Conservation (phyloP, 2,329 filamentous ascomycete genomes). For the Metarhizium humberi region DNA sequence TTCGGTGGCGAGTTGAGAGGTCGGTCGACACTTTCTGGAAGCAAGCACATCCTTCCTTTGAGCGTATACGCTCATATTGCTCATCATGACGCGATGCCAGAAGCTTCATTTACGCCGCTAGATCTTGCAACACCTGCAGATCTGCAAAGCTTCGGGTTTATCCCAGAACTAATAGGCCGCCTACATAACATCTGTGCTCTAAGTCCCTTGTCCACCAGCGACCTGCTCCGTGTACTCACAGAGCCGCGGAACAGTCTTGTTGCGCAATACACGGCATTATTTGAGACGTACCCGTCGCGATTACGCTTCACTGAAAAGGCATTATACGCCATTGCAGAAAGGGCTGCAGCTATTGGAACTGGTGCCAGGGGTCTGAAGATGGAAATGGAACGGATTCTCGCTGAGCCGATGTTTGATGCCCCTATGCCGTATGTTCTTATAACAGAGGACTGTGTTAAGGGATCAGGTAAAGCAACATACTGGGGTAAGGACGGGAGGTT, state of each 20-base stretch:
- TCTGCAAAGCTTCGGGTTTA: conserved; percentile 79
- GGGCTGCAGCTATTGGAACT: conserved; percentile 53
- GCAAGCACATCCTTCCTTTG: conserved; percentile 53
- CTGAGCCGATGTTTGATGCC: conserved; percentile 74
- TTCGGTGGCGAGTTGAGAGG: conserved; percentile 76
- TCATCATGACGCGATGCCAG: conserved; percentile 34
- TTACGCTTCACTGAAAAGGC: conserved; percentile 76
- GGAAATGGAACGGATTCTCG: conserved; percentile 69
- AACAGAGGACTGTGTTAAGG: conserved; percentile 58
- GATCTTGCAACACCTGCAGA: conserved; percentile 69
- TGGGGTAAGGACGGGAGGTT: conserved; percentile 63
- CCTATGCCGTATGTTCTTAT: conserved; percentile 69
- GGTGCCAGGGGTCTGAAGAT: conserved; percentile 73
- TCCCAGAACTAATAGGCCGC: conserved; percentile 91
- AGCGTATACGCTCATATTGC: conserved; percentile 49
- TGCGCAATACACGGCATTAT: conserved; percentile 81
- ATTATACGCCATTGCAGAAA: conserved; percentile 68
- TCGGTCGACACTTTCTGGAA: conserved; percentile 36
- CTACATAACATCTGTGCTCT: conserved; percentile 85
- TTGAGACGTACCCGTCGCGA: conserved; percentile 69
- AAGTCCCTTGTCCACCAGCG: conserved; percentile 56
- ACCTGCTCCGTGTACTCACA: conserved; percentile 79
- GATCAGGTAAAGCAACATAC: conserved; percentile 49
- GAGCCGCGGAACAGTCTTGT: conserved; percentile 86
- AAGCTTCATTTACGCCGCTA: conserved; percentile 43